These are phyloP conservation scores for Chlamydomonas asymmetrica DNA, from an alignment of 139 green algal genomes.

Conservation along the genomic window DNA sequence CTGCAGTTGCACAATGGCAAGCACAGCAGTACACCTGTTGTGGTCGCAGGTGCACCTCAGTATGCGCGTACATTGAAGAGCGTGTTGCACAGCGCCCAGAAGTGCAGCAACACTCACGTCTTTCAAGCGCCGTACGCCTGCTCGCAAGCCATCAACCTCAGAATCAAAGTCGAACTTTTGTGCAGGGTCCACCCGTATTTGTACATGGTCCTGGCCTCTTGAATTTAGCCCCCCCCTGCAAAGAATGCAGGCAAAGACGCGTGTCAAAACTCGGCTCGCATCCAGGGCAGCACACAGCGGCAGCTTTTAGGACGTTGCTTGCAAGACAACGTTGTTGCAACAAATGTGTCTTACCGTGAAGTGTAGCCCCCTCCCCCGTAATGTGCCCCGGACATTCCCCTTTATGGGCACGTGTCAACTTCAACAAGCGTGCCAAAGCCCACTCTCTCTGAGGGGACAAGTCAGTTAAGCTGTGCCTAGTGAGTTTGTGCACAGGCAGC, in stretches of 20 bases:
- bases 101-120: neutral
- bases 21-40: neutral
- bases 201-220: slow-evolving; percentile 23
- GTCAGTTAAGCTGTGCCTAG: no score
- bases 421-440: no score
- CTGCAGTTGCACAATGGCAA: neutral
- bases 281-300: no score
- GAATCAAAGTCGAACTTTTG: slow-evolving; percentile 47
- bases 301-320: no score
- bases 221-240: slow-evolving; percentile 26
- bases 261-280: no score
- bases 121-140: slow-evolving; percentile 34
- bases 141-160: slow-evolving; percentile 26
- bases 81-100: neutral
- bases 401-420: no score
- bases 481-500: no score
- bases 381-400: no score
- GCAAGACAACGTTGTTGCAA: no score
- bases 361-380: no score
- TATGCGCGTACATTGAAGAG: neutral
- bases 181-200: slow-evolving; percentile 35
- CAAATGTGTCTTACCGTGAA: no score
- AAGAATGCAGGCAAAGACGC: neutral
- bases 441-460: no score
- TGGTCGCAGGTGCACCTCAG: neutral